phyloP scores from a whole-genome alignment of 176 grass and related monocot genomes.

The Triticum urartu region DNA sequence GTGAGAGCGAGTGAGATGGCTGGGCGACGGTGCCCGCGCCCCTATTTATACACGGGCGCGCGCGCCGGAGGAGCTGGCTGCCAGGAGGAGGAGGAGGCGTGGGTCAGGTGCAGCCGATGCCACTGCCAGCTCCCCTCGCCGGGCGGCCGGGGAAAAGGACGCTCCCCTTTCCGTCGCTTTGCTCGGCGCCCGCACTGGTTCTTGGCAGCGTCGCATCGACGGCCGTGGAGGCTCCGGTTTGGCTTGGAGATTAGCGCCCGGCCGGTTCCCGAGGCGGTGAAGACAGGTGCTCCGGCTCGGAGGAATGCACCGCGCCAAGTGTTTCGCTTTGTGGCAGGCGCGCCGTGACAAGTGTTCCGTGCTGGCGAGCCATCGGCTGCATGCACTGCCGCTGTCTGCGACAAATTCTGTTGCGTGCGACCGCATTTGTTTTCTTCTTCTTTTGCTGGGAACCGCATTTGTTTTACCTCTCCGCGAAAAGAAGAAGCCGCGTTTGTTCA shows the following conservation, averaged over 20 bases:
- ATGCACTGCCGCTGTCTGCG: neutral
- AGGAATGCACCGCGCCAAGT: neutral
- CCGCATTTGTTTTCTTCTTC: too few species aligned
- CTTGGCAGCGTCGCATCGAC: conserved; percentile 2
- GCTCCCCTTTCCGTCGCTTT: neutral
- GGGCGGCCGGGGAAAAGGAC: neutral
- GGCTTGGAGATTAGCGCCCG: neutral
- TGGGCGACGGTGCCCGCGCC: conserved; percentile 7
- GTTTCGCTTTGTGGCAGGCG: too few species aligned
- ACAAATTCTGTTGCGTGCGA: neutral
- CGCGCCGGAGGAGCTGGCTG: neutral
- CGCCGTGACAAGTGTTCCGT: neutral
- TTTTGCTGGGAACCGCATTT: too few species aligned
- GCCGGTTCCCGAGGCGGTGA: neutral
- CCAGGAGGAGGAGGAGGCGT: neutral
- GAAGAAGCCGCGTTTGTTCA: neutral
- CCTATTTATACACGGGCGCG: conserved; percentile 39
- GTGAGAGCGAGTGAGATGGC: neutral
- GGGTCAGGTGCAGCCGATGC: neutral
- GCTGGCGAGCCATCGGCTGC: neutral
- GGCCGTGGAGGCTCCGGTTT: neutral
- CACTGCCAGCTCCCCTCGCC: neutral
- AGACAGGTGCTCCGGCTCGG: neutral
- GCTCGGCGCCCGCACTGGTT: neutral
- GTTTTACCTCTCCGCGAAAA: too few species aligned